These are phyloP conservation scores for Angomonas deanei DNA, from an alignment of 208 protist species.

Conservation along the genomic window DNA sequence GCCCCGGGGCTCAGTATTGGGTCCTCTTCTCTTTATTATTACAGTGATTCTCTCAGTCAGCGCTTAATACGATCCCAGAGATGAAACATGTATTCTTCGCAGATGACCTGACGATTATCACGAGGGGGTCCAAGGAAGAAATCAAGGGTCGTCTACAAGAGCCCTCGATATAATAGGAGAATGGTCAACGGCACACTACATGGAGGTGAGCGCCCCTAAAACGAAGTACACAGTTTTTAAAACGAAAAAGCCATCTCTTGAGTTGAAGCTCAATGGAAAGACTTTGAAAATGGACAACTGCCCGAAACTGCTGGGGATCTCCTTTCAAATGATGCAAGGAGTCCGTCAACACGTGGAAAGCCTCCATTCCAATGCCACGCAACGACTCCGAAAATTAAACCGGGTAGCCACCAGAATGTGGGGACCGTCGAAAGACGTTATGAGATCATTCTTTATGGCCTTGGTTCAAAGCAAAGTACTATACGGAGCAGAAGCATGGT, in stretches of 20 bases:
- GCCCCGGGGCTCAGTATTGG: constrained; percentile 18
- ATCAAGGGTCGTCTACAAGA: constrained; percentile 7
- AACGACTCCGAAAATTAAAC: neutral
- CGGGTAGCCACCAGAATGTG: neutral
- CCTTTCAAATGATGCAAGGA: neutral
- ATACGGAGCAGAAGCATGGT: neutral
- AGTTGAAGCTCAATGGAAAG: neutral
- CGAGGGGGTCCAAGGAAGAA: neutral
- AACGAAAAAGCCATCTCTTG: neutral
- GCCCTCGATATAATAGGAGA: constrained; percentile 6
- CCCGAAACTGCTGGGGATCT: neutral
- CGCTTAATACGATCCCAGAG: neutral
- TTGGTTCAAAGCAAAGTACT: neutral
- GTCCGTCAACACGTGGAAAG: neutral
- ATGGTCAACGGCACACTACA: constrained; percentile 10
- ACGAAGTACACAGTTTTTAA: constrained; percentile 15
- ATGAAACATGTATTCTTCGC: constrained; percentile 16
- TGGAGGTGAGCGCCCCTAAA: constrained; percentile 11
- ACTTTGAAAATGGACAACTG: neutral
- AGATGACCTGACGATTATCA: constrained; percentile 10
- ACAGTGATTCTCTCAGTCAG: constrained; percentile 12
- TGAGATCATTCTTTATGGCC: neutral
- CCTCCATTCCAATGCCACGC: neutral
- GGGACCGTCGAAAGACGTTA: neutral
- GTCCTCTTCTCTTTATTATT: constrained; percentile 20